Base-by-base conservation (phyloP, 768 basidiomycete genomes). In the Candolleomyces efflorescens region DNA sequence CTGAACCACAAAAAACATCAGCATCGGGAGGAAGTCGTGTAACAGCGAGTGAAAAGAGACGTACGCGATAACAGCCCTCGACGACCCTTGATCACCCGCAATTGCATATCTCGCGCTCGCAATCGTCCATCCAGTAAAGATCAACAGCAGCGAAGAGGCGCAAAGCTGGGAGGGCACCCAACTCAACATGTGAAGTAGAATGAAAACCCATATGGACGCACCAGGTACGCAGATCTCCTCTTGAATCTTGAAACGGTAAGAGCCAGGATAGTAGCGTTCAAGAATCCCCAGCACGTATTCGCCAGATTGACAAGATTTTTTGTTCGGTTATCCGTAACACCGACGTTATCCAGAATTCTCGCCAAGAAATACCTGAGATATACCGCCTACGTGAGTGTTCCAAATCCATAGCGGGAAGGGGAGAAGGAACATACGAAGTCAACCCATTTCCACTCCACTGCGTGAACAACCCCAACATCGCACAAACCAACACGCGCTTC, bases 371-470 rank as follows among this genome's bases (percentile, higher is more conserved):
- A 82, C 11, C 80, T 81, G 54, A 27, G 12, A 43, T n/a, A n/a
- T n/a, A n/a, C n/a, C n/a, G n/a, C n/a, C n/a, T n/a, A n/a, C n/a
- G n/a, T n/a, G n/a, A n/a, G n/a, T n/a, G n/a, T n/a, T n/a, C n/a
- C n/a, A n/a, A 18, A 13, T 36, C n/a, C 11, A 37, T n/a, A 18
- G 51, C n/a, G 38, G 12, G 7, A 12, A 7, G 3, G 17, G 18
- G 36, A 38, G 2, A 32, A 18, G 37, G 3, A 7, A 69, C 78
- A 59, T 53, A 80, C 78, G 78, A 79, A 55, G 78, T 79, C 44
- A 86, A 67, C 5, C 84, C 84, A 61, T 86, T 85, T 45, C 84
- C 84, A 62, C 80, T 82, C 83, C 83, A 85, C 60, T 85, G 83
- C 5, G 84, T 85, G 48, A 78, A 80, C 55, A 84, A 71, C 23